Evolutionary conservation across 1,139 yeast genomes (phyloP).

Genomic region (Tardiomyces digboiensis): DNA sequence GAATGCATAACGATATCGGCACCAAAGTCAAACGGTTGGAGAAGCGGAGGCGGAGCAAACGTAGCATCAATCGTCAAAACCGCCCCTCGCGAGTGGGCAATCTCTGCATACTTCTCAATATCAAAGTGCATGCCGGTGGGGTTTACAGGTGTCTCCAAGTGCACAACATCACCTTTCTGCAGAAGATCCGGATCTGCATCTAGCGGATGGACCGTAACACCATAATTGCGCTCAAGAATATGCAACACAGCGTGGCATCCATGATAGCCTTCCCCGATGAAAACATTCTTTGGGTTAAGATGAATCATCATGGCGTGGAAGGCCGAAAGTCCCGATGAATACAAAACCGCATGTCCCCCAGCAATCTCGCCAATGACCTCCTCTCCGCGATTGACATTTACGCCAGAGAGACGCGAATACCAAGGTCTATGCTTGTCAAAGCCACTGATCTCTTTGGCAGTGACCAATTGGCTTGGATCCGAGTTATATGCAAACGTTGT

Average conservation of each 20-base stretch:
- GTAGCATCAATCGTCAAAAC: slow-evolving; percentile 71
- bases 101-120: slow-evolving; percentile 48
- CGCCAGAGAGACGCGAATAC: slow-evolving; percentile 70
- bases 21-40: slow-evolving; percentile 68
- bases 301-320: slow-evolving; percentile 67
- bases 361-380: slow-evolving; percentile 50
- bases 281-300: slow-evolving; percentile 63
- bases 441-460: slow-evolving; percentile 29
- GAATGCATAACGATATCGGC: slow-evolving; percentile 84
- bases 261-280: slow-evolving; percentile 76
- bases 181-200: slow-evolving; percentile 44
- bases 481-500: slow-evolving; percentile 64
- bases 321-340: slow-evolving; percentile 74
- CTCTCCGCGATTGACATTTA: slow-evolving; percentile 61
- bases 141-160: slow-evolving; percentile 81
- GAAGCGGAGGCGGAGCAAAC: slow-evolving; percentile 89
- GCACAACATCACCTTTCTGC: slow-evolving; percentile 64
- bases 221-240: slow-evolving; percentile 51
- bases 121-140: slow-evolving; percentile 71
- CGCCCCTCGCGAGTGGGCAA: slow-evolving; percentile 67
- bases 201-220: slow-evolving; percentile 43
- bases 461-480: slow-evolving; percentile 44
- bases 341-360: slow-evolving; percentile 46
- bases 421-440: slow-evolving; percentile 24
- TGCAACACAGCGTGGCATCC: slow-evolving; percentile 69